These are phyloP conservation scores for Panicum miliaceum DNA, from an alignment of 176 grass and related monocot species.

Conservation along the genomic window DNA sequence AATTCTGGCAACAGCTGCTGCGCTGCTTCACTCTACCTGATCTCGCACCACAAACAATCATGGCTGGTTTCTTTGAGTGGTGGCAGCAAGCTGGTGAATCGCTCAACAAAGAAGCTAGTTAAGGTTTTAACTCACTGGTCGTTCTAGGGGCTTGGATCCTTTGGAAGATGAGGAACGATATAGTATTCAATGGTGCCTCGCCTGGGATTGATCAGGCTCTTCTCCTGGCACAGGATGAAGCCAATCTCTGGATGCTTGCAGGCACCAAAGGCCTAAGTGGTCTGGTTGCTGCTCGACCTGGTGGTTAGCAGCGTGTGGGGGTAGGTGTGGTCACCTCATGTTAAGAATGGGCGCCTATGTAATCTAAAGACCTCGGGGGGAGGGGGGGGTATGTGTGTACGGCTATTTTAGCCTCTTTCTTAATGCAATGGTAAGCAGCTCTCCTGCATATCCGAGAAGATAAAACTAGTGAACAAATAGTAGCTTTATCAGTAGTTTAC, in stretches of 20 bases:
- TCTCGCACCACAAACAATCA: background rate
- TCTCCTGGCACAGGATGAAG: background rate
- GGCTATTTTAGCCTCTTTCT: too few relatives aligned
- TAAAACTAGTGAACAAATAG: background rate
- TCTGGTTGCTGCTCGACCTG: too few relatives aligned
- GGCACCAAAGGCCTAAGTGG: too few relatives aligned
- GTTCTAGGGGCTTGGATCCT: background rate
- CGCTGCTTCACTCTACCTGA: background rate
- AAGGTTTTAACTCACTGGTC: background rate
- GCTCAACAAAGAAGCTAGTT: background rate
- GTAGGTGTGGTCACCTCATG: too few relatives aligned
- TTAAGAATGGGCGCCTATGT: too few relatives aligned
- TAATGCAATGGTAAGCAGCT: too few relatives aligned
- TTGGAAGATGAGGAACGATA: background rate
- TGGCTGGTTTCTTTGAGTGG: background rate
- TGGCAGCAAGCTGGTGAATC: background rate
- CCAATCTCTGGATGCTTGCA: background rate
- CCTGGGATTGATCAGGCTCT: background rate
- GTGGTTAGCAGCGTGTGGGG: background rate
- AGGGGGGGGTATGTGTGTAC: too few relatives aligned
- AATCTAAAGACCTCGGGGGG: too few relatives aligned
- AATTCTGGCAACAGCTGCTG: background rate
- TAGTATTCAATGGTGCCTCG: background rate
- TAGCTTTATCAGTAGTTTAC: slow-evolving; percentile 8
- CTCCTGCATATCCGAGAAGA: too few relatives aligned